A percentile compares a stretch with the other conserved stretches of the same genome.
Conservation (phyloP, 2,329 filamentous ascomycete species). For the Lachnellula willkommii region DNA sequence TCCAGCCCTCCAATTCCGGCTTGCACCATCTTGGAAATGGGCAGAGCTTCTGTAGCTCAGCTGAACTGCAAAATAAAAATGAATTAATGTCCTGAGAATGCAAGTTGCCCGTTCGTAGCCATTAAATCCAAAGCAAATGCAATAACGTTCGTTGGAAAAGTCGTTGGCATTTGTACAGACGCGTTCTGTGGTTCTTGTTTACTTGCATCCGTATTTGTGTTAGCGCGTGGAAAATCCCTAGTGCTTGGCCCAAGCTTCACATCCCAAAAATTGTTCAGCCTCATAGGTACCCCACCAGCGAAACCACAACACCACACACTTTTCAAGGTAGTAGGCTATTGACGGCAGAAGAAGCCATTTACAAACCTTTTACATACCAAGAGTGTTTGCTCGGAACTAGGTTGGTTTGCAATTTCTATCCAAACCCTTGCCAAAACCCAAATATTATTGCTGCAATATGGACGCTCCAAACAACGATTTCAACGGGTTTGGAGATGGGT, state of each 20-base stretch:
- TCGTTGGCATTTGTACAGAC: background rate
- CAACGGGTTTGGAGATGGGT: slow-evolving; percentile 61
- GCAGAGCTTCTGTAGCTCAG: slow-evolving; percentile 17
- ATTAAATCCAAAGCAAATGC: slow-evolving; percentile 28
- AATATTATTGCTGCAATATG: slow-evolving; percentile 26
- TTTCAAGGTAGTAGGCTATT: background rate
- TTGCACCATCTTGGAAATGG: slow-evolving; percentile 51
- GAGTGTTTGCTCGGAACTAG: too few relatives aligned
- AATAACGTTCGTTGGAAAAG: slow-evolving; percentile 9
- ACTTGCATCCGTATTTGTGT: background rate
- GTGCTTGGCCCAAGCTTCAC: background rate
- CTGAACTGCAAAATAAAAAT: slow-evolving; percentile 15
- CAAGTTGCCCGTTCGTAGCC: slow-evolving; percentile 21
- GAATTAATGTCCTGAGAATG: slow-evolving; percentile 19
- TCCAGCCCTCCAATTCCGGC: slow-evolving; percentile 64
- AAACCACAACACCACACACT: background rate
- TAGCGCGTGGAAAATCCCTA: background rate
- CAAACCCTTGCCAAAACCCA: slow-evolving; percentile 3
- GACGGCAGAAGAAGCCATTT: background rate
- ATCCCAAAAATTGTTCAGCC: background rate
- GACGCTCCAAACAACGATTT: slow-evolving; percentile 47
- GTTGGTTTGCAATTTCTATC: background rate
- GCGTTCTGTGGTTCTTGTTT: background rate
- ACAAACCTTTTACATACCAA: too few relatives aligned
- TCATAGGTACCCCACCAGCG: background rate